Evolutionary conservation across 164 flowering plant genomes (phyloP), one percentile per base, ranked within the genome.

Genomic region (Malania oleifera): DNA sequence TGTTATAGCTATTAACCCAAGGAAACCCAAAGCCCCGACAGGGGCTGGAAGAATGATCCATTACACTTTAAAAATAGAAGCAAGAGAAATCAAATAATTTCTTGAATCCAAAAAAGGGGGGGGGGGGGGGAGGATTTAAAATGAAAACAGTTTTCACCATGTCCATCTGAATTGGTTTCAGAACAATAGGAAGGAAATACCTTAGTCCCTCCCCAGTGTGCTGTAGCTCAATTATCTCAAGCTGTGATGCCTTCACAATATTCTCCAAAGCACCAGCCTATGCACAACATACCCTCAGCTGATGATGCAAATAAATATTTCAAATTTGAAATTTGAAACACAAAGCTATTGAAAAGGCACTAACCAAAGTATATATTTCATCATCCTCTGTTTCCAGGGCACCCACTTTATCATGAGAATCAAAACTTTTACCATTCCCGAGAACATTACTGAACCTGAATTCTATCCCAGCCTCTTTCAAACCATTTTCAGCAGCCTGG

Each of bases 251-350:
- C 74, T 82, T 89, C 19, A 92, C 83, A 59, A 89, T 85, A 59
- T 87, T 80, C 78, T 92, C 96, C 73, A 89, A 69, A 54, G 93
- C 93, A 73, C 89, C 87, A 67, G 96, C 96, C 97, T 91, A 66
- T 57, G 60, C 23, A 41, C 20, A 19, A 55, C 3, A 66, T 31
- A 39, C 25, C 7, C 37, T 49, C 37, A 57, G 31, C 29, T 29
- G 19, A 20, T 23, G 35, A 41, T 7, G 6, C 48, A 48, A 34
- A 52, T 24, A 19, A 38, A 43, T n/a, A n/a, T n/a, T n/a, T n/a
- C n/a, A n/a, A n/a, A n/a, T n/a, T n/a, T n/a, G n/a, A n/a, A 7
- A 39, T 15, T 31, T 25, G 14, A 28, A 52, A 40, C 47, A 60
- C 11, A 49, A 14, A 38, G 17, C n/a, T 19, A 61, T 38, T 5